phyloP scores from a whole-genome alignment of 2,329 filamentous ascomycete genomes.

The Thielaviopsis populi region DNA sequence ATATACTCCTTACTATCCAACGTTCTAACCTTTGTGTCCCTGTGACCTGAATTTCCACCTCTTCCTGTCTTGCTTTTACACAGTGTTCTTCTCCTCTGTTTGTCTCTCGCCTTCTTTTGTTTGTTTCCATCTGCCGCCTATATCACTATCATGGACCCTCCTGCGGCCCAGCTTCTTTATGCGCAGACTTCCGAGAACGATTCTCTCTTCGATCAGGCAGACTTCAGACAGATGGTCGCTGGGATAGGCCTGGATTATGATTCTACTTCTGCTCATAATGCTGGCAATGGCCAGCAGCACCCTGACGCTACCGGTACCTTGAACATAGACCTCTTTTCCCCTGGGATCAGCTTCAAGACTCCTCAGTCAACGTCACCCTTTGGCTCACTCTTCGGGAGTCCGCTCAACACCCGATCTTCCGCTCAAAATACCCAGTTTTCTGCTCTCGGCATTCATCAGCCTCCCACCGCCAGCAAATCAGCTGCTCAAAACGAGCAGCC shows the following conservation, averaged over 20 bases:
- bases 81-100: neutral
- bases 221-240: neutral
- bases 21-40: neutral
- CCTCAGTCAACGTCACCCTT: neutral
- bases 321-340: neutral
- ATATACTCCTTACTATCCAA: neutral
- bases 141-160: neutral
- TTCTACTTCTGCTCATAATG: neutral
- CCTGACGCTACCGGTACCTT: neutral
- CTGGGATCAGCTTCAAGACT: constrained; percentile 6
- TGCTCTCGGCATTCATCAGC: neutral
- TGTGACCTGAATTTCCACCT: neutral
- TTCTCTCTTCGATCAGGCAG: neutral
- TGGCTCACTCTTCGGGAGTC: neutral
- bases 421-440: neutral
- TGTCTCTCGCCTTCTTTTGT: neutral
- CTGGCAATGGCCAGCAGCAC: too few species aligned
- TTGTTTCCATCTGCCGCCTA: neutral
- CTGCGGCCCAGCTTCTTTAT: neutral
- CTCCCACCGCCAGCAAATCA: neutral
- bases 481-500: neutral
- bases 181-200: neutral
- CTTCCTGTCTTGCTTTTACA: neutral
- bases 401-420: neutral
- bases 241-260: neutral